A percentile compares a stretch with the other conserved stretches of the same genome.
phyloP scores from a whole-genome alignment of 2,329 filamentous ascomycete species.

The Fusarium sp. region DNA sequence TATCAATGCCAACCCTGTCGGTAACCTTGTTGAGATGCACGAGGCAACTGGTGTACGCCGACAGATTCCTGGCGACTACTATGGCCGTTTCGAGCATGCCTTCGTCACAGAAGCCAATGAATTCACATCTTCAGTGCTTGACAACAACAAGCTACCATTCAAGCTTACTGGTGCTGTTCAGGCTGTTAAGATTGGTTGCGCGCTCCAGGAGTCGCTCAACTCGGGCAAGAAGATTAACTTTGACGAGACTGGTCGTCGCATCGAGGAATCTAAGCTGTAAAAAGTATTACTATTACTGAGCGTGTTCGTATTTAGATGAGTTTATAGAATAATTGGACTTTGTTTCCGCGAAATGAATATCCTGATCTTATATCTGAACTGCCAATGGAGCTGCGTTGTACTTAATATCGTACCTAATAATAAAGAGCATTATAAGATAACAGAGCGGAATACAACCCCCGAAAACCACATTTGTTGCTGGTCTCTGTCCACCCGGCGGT shows the following conservation, averaged over 20 bases:
- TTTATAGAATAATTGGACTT: conserved; percentile 12
- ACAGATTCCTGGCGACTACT: conserved; percentile 71
- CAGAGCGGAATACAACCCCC: not conserved
- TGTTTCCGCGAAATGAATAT: not conserved
- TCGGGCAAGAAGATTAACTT: conserved; percentile 68
- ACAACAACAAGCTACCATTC: conserved; percentile 66
- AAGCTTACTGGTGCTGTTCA: conserved; percentile 67
- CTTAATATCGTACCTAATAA: not conserved
- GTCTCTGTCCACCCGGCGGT: not conserved
- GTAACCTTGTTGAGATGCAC: conserved; percentile 66
- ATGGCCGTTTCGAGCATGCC: conserved; percentile 70
- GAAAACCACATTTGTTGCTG: not conserved
- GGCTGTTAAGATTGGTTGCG: conserved; percentile 70
- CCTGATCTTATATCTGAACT: no score
- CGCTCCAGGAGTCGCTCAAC: conserved; percentile 67
- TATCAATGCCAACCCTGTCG: conserved; percentile 68
- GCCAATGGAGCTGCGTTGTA: no score
- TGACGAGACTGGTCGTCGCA: conserved; percentile 54
- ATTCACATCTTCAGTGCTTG: conserved; percentile 69
- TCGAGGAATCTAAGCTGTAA: conserved; percentile 39
- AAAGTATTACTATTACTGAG: not conserved
- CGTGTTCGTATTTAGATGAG: not conserved
- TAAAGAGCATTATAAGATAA: not conserved
- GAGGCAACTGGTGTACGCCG: conserved; percentile 61
- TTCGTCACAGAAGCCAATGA: conserved; percentile 73